These are phyloP conservation scores for Mucor irregularis DNA, from an alignment of 371 early-diverging fungal genomes.

Conservation along the genomic window DNA sequence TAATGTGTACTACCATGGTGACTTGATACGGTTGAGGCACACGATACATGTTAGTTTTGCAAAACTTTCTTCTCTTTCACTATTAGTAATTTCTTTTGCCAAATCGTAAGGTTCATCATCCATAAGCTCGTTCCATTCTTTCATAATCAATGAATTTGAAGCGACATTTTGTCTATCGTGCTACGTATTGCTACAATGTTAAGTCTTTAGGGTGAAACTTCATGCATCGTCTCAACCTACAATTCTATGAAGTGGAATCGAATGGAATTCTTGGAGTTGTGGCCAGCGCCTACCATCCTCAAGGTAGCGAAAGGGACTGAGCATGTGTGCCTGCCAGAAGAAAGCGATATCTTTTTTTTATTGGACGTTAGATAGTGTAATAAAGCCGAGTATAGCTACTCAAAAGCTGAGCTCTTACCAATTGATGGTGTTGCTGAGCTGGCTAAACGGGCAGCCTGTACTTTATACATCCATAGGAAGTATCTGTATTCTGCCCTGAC, in stretches of 20 bases:
- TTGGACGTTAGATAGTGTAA: too few relatives aligned
- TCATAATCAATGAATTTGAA: too few relatives aligned
- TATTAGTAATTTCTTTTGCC: neutral
- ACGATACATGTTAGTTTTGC: constrained; percentile 3
- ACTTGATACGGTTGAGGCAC: neutral
- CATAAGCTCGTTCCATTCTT: neutral
- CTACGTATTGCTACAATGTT: too few relatives aligned
- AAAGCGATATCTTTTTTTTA: constrained; percentile 17
- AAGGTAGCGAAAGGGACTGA: constrained; percentile 15
- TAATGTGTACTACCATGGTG: neutral
- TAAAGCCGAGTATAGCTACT: too few relatives aligned
- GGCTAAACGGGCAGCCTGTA: neutral
- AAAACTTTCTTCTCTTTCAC: neutral
- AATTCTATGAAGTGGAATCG: neutral
- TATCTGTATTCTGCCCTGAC: constrained; percentile 8
- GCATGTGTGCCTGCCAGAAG: constrained; percentile 23
- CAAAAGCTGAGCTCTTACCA: neutral
- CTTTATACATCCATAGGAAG: neutral
- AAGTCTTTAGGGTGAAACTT: too few relatives aligned
- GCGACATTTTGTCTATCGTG: too few relatives aligned
- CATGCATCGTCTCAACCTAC: too few relatives aligned
- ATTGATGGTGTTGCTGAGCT: neutral
- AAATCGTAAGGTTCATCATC: constrained; percentile 1
- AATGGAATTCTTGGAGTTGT: too few relatives aligned
- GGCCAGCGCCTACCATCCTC: neutral